phyloP scores from a whole-genome alignment of 2,329 filamentous ascomycete genomes.

The Penicillium sp. region DNA sequence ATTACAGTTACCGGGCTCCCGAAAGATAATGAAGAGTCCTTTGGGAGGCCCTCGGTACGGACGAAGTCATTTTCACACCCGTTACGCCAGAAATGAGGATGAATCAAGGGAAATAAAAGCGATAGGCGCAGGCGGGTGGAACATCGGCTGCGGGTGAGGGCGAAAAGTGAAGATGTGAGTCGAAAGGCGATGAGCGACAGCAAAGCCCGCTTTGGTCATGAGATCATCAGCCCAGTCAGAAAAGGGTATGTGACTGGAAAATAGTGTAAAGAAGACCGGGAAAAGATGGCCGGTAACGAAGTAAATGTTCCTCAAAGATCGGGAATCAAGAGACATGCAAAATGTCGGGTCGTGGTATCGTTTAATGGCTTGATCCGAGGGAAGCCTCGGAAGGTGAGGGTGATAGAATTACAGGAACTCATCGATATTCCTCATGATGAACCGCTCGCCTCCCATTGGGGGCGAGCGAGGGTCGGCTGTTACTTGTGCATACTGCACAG shows the following conservation, averaged over 20 bases:
- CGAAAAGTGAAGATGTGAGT: conserved; percentile 9
- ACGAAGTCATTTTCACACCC: conserved; percentile 25
- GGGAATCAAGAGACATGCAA: conserved; percentile 19
- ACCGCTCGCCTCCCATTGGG: conserved; percentile 36
- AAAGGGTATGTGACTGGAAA: conserved; percentile 19
- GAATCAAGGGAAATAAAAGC: conserved; percentile 11
- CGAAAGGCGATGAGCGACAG: conserved; percentile 29
- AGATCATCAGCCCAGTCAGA: conserved; percentile 29
- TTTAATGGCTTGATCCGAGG: conserved; percentile 20
- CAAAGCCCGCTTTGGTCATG: conserved; percentile 46
- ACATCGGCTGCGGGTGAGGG: conserved; percentile 2
- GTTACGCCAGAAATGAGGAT: conserved; percentile 26
- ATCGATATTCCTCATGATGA: conserved; percentile 48
- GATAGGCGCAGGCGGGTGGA: neutral
- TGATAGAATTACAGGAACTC: conserved; percentile 41
- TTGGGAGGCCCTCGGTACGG: conserved; percentile 12
- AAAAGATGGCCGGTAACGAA: conserved; percentile 11
- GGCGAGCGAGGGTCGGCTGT: conserved; percentile 42
- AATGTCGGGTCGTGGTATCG: conserved; percentile 31
- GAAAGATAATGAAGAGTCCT: conserved; percentile 9
- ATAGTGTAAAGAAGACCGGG: conserved; percentile 7
- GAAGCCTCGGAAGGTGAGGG: conserved; percentile 5
- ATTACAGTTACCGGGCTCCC: conserved; percentile 34
- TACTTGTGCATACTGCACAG: conserved; percentile 21
- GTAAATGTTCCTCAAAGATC: conserved; percentile 15